Conservation (phyloP, 2,329 filamentous ascomycete genomes). For the Neophaeococcomyces aloes region DNA sequence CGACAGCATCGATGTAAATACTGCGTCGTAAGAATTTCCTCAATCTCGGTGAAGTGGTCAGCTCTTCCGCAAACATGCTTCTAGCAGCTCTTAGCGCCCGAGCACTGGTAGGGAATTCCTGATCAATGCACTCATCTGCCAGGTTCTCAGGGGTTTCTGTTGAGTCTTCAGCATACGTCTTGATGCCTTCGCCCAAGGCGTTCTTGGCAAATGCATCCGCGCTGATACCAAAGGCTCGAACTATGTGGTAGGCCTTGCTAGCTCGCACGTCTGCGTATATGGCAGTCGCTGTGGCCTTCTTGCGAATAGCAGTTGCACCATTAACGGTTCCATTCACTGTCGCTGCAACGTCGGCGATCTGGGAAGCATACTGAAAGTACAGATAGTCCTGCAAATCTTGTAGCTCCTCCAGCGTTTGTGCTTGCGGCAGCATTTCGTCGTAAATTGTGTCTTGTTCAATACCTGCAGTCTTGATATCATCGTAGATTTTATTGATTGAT, state of each 20-base stretch:
- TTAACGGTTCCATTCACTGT: constrained; percentile 49
- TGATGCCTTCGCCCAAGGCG: constrained; percentile 64
- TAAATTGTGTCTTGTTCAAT: constrained; percentile 62
- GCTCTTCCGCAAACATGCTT: constrained; percentile 81
- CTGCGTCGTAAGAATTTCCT: constrained; percentile 73
- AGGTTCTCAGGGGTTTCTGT: constrained; percentile 70
- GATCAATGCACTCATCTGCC: constrained; percentile 64
- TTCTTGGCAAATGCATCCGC: constrained; percentile 84
- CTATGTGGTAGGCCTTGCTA: constrained; percentile 68
- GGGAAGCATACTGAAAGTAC: constrained; percentile 79
- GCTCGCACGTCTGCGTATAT: constrained; percentile 76
- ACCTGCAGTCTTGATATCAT: constrained; percentile 58
- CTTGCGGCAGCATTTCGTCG: constrained; percentile 68
- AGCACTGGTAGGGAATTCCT: constrained; percentile 64
- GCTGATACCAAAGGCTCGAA: constrained; percentile 80
- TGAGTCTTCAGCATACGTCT: constrained; percentile 76
- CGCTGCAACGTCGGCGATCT: constrained; percentile 68
- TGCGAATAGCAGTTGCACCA: constrained; percentile 58
- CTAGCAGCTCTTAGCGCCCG: constrained; percentile 70
- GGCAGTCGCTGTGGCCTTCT: constrained; percentile 70
- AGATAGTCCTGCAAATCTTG: constrained; percentile 95
- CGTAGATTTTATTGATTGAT: constrained; percentile 66
- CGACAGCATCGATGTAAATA: constrained; percentile 71
- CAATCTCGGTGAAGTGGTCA: constrained; percentile 78
- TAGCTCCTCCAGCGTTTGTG: constrained; percentile 83